Evolutionary conservation across 2,329 filamentous ascomycete species (phyloP).

Genomic region (Huntiella decipiens): DNA sequence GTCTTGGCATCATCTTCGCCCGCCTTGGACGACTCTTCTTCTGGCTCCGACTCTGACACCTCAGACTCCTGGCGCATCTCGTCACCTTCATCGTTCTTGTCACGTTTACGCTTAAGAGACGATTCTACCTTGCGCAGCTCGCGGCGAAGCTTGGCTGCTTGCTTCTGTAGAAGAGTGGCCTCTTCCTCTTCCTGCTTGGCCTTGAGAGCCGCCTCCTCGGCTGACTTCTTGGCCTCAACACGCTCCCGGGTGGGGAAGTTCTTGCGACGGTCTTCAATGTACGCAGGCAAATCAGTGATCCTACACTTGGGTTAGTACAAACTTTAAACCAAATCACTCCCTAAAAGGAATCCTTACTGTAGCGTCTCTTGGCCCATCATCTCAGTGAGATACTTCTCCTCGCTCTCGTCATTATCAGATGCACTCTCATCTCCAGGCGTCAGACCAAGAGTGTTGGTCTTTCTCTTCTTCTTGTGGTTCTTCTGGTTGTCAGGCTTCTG

Average conservation of each 20-base stretch:
- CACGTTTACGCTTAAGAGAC: conserved; percentile 48
- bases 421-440: conserved; percentile 46
- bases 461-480: conserved; percentile 51
- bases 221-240: conserved; percentile 41
- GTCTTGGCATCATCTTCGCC: conserved; percentile 27
- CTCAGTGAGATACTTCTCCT: conserved; percentile 47
- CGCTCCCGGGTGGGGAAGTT: conserved; percentile 65
- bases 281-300: conserved; percentile 53
- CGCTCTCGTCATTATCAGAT: conserved; percentile 47
- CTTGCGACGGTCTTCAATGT: conserved; percentile 62
- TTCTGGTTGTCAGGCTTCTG: conserved; percentile 24
- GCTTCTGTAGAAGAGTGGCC: conserved; percentile 25
- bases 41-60: conserved; percentile 33
- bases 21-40: conserved; percentile 18
- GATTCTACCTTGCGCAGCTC: conserved; percentile 53
- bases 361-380: conserved; percentile 36
- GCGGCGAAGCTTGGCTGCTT: conserved; percentile 42
- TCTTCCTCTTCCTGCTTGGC: conserved; percentile 40
- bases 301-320: conserved; percentile 18
- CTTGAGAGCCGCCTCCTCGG: conserved; percentile 25
- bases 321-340: too few species aligned
- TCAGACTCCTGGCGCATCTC: conserved; percentile 37
- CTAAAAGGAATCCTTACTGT: conserved; percentile 24
- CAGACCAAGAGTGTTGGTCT: conserved; percentile 52
- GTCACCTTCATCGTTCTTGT: conserved; percentile 47